Evolutionary conservation across 176 grass and related monocot genomes (phyloP).

Genomic region (Zoysia japonica): DNA sequence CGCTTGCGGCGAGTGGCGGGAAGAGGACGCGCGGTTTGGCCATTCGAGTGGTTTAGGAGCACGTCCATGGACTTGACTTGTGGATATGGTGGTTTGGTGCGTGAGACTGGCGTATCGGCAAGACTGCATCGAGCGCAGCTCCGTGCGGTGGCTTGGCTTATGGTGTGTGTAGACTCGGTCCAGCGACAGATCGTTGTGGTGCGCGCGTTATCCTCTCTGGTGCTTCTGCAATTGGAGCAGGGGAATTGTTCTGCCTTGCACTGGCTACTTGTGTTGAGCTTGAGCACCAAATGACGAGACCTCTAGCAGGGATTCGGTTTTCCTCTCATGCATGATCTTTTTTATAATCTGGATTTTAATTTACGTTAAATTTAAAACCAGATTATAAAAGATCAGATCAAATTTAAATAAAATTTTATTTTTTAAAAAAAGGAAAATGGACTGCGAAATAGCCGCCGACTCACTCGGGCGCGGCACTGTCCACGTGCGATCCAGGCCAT

Average conservation of each 20-base stretch:
- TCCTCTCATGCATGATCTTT: background rate
- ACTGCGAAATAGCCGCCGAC: background rate
- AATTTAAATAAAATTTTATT: too few relatives aligned
- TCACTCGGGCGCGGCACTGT: too few relatives aligned
- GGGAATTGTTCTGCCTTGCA: background rate
- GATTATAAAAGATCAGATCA: too few relatives aligned
- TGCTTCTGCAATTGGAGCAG: background rate
- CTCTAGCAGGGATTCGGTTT: background rate
- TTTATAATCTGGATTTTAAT: too few relatives aligned
- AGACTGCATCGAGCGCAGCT: background rate
- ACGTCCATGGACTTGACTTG: slow-evolving; percentile 31
- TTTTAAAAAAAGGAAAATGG: too few relatives aligned
- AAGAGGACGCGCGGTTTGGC: slow-evolving; percentile 2
- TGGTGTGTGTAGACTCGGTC: background rate
- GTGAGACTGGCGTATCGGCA: background rate
- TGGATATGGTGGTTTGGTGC: slow-evolving; percentile 34
- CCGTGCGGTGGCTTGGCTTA: background rate
- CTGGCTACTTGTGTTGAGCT: background rate
- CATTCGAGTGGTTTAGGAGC: slow-evolving; percentile 39
- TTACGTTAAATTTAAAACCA: too few relatives aligned
- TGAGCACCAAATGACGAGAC: background rate
- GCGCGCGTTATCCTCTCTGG: slow-evolving; percentile 19
- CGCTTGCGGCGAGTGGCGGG: slow-evolving; percentile 32
- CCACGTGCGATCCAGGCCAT: slow-evolving; percentile 20
- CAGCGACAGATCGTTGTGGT: background rate